A percentile compares a stretch with the other conserved stretches of the same genome.
phyloP scores from a whole-genome alignment of 768 basidiomycete genomes.

The Ramaria sp. region DNA sequence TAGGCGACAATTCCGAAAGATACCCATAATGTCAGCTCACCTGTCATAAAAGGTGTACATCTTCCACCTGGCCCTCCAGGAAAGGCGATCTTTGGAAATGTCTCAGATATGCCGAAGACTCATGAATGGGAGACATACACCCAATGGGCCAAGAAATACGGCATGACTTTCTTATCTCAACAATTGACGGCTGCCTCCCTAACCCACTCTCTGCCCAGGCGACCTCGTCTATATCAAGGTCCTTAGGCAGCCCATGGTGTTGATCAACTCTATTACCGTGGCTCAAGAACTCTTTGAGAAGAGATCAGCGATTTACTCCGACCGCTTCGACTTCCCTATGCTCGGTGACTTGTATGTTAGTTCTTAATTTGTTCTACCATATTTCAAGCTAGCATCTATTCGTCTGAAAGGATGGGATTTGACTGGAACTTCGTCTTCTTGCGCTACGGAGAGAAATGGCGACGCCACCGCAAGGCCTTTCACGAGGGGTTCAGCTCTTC shows the following conservation, averaged over 20 bases:
- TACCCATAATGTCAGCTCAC: too few relatives aligned
- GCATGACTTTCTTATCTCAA: not conserved
- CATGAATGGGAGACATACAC: constrained; percentile 9
- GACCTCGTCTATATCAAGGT: constrained; percentile 18
- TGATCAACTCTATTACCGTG: constrained; percentile 16
- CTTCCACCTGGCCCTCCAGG: constrained; percentile 10
- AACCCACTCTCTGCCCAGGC: constrained; percentile 10
- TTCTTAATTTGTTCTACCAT: not conserved
- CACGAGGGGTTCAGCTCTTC: constrained; percentile 39
- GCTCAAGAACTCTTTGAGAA: constrained; percentile 22
- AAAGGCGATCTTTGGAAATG: constrained; percentile 5
- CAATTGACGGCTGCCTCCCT: not conserved
- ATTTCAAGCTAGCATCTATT: not conserved
- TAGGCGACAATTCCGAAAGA: too few relatives aligned
- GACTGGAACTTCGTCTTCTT: constrained; percentile 48
- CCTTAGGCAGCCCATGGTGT: constrained; percentile 15
- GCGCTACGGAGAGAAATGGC: constrained; percentile 29
- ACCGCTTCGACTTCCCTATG: constrained; percentile 18
- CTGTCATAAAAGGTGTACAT: not conserved
- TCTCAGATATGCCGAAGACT: constrained; percentile 1
- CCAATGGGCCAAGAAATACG: constrained; percentile 9
- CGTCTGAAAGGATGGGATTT: constrained; percentile 26
- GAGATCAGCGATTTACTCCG: constrained; percentile 21
- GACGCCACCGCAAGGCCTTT: constrained; percentile 39
- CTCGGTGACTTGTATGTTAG: constrained; percentile 6